Conservation (phyloP, 2,329 filamentous ascomycete genomes). For the Arthroderma sp. region DNA sequence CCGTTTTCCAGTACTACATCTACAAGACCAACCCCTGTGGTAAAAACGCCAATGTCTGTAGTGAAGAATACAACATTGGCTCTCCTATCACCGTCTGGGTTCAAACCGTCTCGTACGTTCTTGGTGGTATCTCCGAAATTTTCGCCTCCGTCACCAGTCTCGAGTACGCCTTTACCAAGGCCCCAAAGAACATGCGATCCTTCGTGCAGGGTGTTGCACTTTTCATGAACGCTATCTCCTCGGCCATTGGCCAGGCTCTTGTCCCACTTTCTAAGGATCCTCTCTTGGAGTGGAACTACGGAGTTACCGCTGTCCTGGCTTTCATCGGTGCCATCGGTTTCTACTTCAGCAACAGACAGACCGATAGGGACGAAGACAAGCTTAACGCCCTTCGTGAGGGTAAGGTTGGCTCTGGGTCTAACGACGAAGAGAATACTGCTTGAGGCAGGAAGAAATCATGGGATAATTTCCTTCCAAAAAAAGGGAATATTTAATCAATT, state of each 20-base stretch:
- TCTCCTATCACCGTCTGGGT: constrained; percentile 53
- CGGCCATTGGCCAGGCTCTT: constrained; percentile 58
- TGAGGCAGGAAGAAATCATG: background rate
- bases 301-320: constrained; percentile 47
- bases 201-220: constrained; percentile 57
- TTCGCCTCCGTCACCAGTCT: constrained; percentile 49
- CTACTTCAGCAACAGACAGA: constrained; percentile 53
- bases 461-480: no score
- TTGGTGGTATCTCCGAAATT: constrained; percentile 46
- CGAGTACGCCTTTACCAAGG: constrained; percentile 67
- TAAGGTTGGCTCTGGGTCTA: background rate
- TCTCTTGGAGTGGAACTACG: constrained; percentile 60
- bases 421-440: background rate
- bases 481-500: no score
- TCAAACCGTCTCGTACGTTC: constrained; percentile 36
- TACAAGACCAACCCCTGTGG: constrained; percentile 53
- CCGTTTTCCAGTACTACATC: constrained; percentile 37
- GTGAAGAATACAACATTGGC: constrained; percentile 25
- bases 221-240: constrained; percentile 56
- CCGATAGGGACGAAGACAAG: constrained; percentile 55
- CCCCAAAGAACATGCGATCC: constrained; percentile 66
- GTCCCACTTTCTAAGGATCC: constrained; percentile 50
- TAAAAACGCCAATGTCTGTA: constrained; percentile 41
- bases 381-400: constrained; percentile 37
- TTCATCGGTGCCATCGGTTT: constrained; percentile 50